A percentile compares a stretch with the other conserved stretches of the same genome.
phyloP scores from a whole-genome alignment of 129 eudicot genomes.

The Erigeron canadensis region DNA sequence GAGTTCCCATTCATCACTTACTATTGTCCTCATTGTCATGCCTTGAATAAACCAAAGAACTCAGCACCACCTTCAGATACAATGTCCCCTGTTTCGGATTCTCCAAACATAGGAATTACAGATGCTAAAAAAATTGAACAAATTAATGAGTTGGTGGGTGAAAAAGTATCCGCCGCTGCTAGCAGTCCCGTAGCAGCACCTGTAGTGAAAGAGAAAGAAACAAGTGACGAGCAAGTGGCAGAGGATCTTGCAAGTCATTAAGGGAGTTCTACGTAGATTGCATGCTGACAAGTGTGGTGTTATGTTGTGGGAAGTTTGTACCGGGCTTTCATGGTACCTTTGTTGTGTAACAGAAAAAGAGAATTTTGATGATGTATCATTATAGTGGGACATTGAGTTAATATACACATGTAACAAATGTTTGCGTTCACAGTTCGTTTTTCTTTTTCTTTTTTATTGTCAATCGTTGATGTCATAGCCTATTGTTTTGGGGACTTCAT shows the following conservation, averaged over 20 bases:
- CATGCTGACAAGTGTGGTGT: background rate
- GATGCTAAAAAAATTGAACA: conserved; percentile 32
- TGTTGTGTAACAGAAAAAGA: conserved; percentile 36
- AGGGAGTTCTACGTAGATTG: background rate
- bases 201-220: conserved; percentile 39
- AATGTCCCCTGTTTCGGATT: conserved; percentile 31
- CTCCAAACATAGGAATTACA: conserved; percentile 24
- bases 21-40: conserved; percentile 92
- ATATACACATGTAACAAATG: conserved; percentile 28
- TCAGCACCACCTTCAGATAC: conserved; percentile 33
- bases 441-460: background rate
- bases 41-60: conserved; percentile 70
- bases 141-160: conserved; percentile 22
- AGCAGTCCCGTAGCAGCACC: conserved; percentile 37
- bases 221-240: conserved; percentile 30
- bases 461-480: background rate
- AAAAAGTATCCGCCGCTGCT: conserved; percentile 32
- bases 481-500: conserved; percentile 1
- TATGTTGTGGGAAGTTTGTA: conserved; percentile 21
- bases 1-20: conserved; percentile 82
- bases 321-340: conserved; percentile 26
- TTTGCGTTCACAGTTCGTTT: conserved; percentile 4
- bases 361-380: conserved; percentile 39
- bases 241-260: conserved; percentile 19
- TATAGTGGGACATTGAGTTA: conserved; percentile 26